Percentiles rank a stretch among this genome's conserved stretches.
Conservation (phyloP, 2,329 filamentous ascomycete species). For the Cladophialophora exuberans region DNA sequence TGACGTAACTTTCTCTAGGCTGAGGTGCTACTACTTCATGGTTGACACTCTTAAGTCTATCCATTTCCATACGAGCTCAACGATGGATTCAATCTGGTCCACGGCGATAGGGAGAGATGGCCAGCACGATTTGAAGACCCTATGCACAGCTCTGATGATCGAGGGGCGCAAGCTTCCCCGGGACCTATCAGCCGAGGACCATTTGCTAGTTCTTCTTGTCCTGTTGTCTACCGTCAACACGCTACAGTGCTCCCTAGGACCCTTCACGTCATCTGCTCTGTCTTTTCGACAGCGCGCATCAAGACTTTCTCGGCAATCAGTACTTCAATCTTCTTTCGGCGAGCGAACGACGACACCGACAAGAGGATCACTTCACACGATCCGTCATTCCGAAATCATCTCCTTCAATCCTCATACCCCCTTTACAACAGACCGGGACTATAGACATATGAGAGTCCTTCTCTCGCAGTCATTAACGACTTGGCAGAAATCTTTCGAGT, state of each 20-base stretch:
- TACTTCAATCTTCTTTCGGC: no score
- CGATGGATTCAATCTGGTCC: conserved; percentile 8
- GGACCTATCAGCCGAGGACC: neutral
- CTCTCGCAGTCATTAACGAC: neutral
- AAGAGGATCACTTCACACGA: no score
- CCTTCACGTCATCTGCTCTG: neutral
- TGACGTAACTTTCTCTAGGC: neutral
- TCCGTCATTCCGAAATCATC: neutral
- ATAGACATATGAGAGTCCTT: neutral
- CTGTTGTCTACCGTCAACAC: neutral
- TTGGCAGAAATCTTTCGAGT: neutral
- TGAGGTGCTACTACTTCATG: conserved; percentile 9
- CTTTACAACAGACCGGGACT: conserved; percentile 7
- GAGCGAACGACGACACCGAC: no score
- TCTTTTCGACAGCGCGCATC: neutral
- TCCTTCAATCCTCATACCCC: neutral
- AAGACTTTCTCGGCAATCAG: no score
- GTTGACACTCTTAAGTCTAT: conserved; percentile 11
- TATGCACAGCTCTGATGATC: neutral
- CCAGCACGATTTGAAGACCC: neutral
- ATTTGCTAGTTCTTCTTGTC: neutral
- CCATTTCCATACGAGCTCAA: conserved; percentile 6
- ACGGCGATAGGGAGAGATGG: neutral
- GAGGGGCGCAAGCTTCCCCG: neutral
- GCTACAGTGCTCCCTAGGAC: neutral